phyloP scores from a whole-genome alignment of 192 early-diverging fungal genomes.

The Kappamyces sp. region DNA sequence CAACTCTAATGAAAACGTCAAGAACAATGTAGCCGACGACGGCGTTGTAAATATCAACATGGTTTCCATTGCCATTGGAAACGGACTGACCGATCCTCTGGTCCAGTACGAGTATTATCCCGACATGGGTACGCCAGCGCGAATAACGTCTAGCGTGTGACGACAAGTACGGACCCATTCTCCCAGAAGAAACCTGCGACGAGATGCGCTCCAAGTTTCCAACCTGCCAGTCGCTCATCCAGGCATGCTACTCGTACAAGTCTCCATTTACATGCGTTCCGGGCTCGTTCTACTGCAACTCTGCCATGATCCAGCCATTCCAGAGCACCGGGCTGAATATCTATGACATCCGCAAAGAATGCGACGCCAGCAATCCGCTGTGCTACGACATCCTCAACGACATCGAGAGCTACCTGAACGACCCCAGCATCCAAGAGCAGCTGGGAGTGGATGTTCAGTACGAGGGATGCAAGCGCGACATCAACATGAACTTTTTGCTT shows the following conservation, averaged over 20 bases:
- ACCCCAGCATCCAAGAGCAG: slow-evolving; percentile 32
- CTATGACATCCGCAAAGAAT: slow-evolving; percentile 88
- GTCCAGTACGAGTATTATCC: slow-evolving; percentile 87
- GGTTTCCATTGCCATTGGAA: slow-evolving; percentile 60
- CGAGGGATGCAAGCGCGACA: slow-evolving; percentile 47
- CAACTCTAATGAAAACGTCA: slow-evolving; percentile 21
- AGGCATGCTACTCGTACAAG: slow-evolving; percentile 69
- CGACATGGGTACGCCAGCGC: slow-evolving; percentile 20
- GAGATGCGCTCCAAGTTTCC: slow-evolving; percentile 58
- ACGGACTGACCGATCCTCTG: slow-evolving; percentile 85
- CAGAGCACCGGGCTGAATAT: slow-evolving; percentile 74
- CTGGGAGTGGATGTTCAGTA: slow-evolving; percentile 47
- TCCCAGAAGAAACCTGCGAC: slow-evolving; percentile 57
- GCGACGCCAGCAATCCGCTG: slow-evolving; percentile 68
- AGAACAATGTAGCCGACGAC: slow-evolving; percentile 51
- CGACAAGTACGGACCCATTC: slow-evolving; percentile 53
- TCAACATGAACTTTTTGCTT: slow-evolving; percentile 31
- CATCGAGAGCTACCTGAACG: slow-evolving; percentile 44
- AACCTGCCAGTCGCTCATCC: slow-evolving; percentile 59
- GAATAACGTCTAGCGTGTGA: neutral
- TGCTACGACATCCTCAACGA: slow-evolving; percentile 60
- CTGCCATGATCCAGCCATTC: slow-evolving; percentile 62
- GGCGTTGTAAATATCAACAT: slow-evolving; percentile 24
- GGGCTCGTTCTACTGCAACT: slow-evolving; percentile 71
- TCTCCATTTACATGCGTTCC: slow-evolving; percentile 70